Evolutionary conservation across 2,329 filamentous ascomycete species (phyloP), one percentile per base, ranked within the genome.

Genomic region (Fusarium denticulatum): DNA sequence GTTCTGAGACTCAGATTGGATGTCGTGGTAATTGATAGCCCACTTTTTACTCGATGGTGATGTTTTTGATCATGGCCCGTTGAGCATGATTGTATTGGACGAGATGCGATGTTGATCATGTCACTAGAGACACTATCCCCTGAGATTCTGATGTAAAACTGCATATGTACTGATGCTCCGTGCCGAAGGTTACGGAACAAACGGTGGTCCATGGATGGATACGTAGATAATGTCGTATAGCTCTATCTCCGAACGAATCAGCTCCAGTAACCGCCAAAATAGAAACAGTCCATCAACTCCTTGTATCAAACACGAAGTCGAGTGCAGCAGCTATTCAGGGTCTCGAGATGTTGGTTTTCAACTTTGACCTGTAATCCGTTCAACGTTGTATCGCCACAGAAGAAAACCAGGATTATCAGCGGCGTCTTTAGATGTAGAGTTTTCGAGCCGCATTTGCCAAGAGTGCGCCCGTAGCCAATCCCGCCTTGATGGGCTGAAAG

Each of bases 381-480:
- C 58, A 42, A 63, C 58, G 74, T 76, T 69, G 70, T 72, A 72
- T 77, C 60, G 74, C 74, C 74, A 77, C 74, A 52, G 55, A 46
- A 49, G 26, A 8, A 60, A 47, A n/a, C 60, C 34, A 47, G 53
- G 53, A 63, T 60, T 60, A 60, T 46, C 42, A 55, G 49, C 62
- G 58, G 45, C 50, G 43, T 61, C 47, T 42, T 42, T 22, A 52
- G 56, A 20, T 56, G 43, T 43, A 58, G 61, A 71, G 62, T 68
- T 76, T 76, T 68, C 74, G 68, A 69, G 70, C 60, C 50, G 72
- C 70, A 72, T 76, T 50, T 64, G 65, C 65, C 72, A 74, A 73
- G 65, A 67, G 32, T 24, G 28, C 30, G 22, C 45, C 65, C 60
- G 45, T 63, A 64, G 63, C 72, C 69, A 74, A 74, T 76, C 69